phyloP scores from a whole-genome alignment of 768 basidiomycete genomes.

The Pleurotus eryngii region DNA sequence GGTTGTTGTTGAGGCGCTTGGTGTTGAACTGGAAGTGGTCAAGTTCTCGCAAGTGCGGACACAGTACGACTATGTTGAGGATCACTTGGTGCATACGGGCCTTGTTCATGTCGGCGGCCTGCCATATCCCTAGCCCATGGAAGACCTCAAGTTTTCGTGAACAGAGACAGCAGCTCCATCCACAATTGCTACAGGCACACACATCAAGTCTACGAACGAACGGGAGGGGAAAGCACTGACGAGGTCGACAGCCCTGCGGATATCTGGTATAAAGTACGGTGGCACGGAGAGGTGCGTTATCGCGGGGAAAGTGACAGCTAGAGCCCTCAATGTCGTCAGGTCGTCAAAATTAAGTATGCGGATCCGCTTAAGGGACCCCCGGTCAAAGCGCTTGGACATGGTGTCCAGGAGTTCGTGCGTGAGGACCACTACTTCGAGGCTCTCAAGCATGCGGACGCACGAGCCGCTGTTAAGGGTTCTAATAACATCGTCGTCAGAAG shows the following conservation, averaged over 20 bases:
- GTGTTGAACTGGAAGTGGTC: slow-evolving; percentile 36
- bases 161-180: slow-evolving; percentile 37
- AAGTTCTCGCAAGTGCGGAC: slow-evolving; percentile 39
- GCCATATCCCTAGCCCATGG: slow-evolving; percentile 41
- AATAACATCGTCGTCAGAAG: slow-evolving; percentile 29
- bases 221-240: slow-evolving; percentile 16
- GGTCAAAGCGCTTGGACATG: neutral
- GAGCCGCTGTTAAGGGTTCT: slow-evolving; percentile 21
- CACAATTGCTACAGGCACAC: slow-evolving; percentile 29
- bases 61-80: slow-evolving; percentile 32
- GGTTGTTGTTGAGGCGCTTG: slow-evolving; percentile 28
- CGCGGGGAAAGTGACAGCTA: slow-evolving; percentile 34
- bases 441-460: slow-evolving; percentile 3
- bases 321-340: neutral
- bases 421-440: neutral
- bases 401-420: slow-evolving; percentile 13
- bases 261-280: slow-evolving; percentile 16
- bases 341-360: slow-evolving; percentile 1
- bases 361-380: neutral
- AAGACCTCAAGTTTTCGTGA: slow-evolving; percentile 42
- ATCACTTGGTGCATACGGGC: slow-evolving; percentile 40
- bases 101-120: slow-evolving; percentile 30
- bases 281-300: slow-evolving; percentile 41
- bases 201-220: neutral
- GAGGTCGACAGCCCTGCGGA: slow-evolving; percentile 20